These are phyloP conservation scores for Ajuga reptans DNA, from an alignment of 305 asterid species.

Conservation along the genomic window DNA sequence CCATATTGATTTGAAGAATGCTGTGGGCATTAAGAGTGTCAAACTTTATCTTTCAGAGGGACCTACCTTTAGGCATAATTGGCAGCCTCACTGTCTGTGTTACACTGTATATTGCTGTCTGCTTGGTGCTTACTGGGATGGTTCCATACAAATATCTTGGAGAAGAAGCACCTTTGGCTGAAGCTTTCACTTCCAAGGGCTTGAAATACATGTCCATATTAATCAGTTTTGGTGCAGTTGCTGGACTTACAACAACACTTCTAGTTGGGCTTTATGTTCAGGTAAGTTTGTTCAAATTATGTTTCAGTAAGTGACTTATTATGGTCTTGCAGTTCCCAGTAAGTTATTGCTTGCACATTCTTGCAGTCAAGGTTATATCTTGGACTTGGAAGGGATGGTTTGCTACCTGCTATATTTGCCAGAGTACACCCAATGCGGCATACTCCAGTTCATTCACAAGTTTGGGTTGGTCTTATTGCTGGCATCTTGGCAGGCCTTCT, in stretches of 20 bases:
- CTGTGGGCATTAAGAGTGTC: background rate
- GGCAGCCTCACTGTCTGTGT: slow-evolving; percentile 76
- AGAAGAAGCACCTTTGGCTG: slow-evolving; percentile 86
- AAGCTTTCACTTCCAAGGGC: slow-evolving; percentile 67
- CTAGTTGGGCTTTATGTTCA: slow-evolving; percentile 89
- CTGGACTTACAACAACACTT: slow-evolving; percentile 67
- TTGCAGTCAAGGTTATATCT: slow-evolving; percentile 83
- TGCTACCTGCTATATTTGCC: slow-evolving; percentile 68
- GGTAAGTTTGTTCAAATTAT: slow-evolving; percentile 31
- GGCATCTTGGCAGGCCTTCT: slow-evolving; percentile 42
- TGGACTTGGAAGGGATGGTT: slow-evolving; percentile 96
- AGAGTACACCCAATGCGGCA: slow-evolving; percentile 67
- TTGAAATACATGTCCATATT: slow-evolving; percentile 38
- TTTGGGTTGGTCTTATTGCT: slow-evolving; percentile 89
- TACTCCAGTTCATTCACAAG: slow-evolving; percentile 83
- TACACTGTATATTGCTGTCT: slow-evolving; percentile 67
- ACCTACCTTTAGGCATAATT: slow-evolving; percentile 82
- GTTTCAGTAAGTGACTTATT: background rate
- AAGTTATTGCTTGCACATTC: slow-evolving; percentile 12
- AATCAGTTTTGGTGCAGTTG: slow-evolving; percentile 45
- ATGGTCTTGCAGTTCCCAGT: background rate
- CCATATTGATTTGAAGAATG: background rate
- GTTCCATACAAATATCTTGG: slow-evolving; percentile 78
- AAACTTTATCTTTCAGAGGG: slow-evolving; percentile 55
- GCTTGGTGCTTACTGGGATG: slow-evolving; percentile 95